Evolutionary conservation across 345 rosid species (phyloP).

Genomic region (Fremontodendron californicum): DNA sequence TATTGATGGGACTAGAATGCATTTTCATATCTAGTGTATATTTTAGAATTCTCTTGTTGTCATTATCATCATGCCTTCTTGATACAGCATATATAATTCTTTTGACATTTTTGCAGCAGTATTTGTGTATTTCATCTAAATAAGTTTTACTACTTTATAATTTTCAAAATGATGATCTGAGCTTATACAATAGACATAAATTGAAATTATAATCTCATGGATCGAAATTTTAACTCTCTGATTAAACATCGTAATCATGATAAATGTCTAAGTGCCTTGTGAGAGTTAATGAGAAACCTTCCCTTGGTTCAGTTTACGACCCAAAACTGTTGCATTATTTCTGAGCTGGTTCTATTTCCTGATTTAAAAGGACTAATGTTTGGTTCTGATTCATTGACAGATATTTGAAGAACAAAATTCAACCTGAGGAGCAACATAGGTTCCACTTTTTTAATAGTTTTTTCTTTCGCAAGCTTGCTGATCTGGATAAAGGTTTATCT

Average conservation of each 20-base stretch:
- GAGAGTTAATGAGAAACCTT: background rate
- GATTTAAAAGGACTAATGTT: background rate
- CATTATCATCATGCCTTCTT: background rate
- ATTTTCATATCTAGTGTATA: background rate
- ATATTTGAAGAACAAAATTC: slow-evolving; percentile 67
- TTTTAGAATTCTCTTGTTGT: background rate
- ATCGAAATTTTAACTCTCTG: background rate
- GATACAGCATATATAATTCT: background rate
- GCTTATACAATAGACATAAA: background rate
- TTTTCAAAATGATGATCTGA: background rate
- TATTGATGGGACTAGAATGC: background rate
- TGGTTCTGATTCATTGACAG: slow-evolving; percentile 32
- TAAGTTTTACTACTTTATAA: background rate
- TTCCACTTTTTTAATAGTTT: background rate
- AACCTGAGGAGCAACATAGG: slow-evolving; percentile 41
- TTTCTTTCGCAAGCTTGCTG: slow-evolving; percentile 2
- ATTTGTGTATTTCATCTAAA: background rate
- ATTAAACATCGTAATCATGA: background rate
- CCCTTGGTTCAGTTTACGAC: background rate
- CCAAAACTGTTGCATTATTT: background rate
- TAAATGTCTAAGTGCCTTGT: background rate
- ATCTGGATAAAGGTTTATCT: background rate
- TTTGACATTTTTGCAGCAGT: background rate
- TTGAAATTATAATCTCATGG: background rate
- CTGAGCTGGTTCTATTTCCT: background rate